Evolutionary conservation across 1,284 basidiomycete genomes (phyloP).

Genomic region (Malassezia equina): DNA sequence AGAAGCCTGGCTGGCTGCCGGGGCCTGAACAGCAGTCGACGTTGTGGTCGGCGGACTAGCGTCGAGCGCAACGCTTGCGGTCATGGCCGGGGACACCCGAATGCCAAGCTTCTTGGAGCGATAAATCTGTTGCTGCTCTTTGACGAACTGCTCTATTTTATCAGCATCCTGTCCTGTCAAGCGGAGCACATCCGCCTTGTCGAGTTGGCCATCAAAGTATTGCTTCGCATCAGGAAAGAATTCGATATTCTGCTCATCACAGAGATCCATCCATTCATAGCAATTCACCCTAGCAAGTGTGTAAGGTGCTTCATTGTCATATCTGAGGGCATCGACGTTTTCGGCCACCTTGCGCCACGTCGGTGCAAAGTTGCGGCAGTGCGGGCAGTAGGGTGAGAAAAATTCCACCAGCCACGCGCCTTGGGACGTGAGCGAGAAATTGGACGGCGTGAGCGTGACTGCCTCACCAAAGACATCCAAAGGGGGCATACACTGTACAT

Average conservation of each 20-base stretch:
- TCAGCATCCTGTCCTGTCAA: background rate
- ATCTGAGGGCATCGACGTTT: constrained; percentile 55
- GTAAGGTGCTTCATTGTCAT: constrained; percentile 46
- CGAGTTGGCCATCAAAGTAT: constrained; percentile 33
- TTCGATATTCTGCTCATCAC: constrained; percentile 29
- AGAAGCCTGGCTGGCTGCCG: background rate
- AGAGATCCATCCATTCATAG: constrained; percentile 29
- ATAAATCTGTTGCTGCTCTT: background rate
- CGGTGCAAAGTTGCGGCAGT: constrained; percentile 66
- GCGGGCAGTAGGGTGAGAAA: constrained; percentile 61
- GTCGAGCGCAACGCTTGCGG: no score
- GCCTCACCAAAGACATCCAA: constrained; percentile 2
- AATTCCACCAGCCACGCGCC: constrained; percentile 45
- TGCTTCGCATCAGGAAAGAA: constrained; percentile 28
- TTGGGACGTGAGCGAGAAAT: constrained; percentile 29
- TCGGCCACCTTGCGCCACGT: constrained; percentile 66
- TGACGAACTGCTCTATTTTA: background rate
- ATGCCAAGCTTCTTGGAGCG: background rate
- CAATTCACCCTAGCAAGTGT: constrained; percentile 44
- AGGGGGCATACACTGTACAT: background rate
- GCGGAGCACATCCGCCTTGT: constrained; percentile 20
- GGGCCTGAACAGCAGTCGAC: background rate
- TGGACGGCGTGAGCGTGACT: constrained; percentile 27
- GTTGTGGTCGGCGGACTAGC: background rate
- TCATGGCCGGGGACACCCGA: background rate